Evolutionary conservation across 2,329 filamentous ascomycete species (phyloP).

Genomic region (Chalaropsis ovoidea): DNA sequence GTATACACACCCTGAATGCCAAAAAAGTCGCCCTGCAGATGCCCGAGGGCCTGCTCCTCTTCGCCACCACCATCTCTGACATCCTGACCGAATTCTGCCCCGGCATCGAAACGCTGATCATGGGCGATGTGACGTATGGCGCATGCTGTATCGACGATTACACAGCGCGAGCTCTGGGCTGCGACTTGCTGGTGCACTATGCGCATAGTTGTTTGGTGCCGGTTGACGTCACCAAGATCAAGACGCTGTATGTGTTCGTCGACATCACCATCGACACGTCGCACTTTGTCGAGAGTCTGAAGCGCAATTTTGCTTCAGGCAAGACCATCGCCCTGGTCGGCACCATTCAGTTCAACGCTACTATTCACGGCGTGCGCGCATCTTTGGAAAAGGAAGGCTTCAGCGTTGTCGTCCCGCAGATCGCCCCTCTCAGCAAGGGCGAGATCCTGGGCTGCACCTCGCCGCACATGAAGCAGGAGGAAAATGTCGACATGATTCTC

Average conservation of each 20-base stretch:
- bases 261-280: constrained; percentile 90
- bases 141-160: constrained; percentile 99
- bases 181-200: constrained; percentile 91
- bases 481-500: constrained; percentile 63
- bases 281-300: constrained; percentile 76
- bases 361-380: constrained; percentile 73
- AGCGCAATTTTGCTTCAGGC: constrained; percentile 73
- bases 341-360: constrained; percentile 98
- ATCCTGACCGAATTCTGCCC: constrained; percentile 92
- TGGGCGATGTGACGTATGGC: constrained; percentile 98
- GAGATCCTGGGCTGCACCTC: constrained; percentile 98
- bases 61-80: constrained; percentile 94
- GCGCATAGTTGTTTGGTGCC: constrained; percentile 95
- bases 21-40: constrained; percentile 90
- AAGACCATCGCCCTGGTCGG: constrained; percentile 89
- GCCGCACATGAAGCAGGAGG: constrained; percentile 52
- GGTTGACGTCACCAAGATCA: constrained; percentile 91
- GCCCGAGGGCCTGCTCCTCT: constrained; percentile 87
- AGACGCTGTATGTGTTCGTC: constrained; percentile 95
- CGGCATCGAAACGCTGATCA: constrained; percentile 84
- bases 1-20: constrained; percentile 68
- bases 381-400: constrained; percentile 76
- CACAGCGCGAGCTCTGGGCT: constrained; percentile 85
- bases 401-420: constrained; percentile 78
- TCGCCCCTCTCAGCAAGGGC: constrained; percentile 81